phyloP scores from a whole-genome alignment of 371 early-diverging fungal genomes.

The Syncephalis fuscata region DNA sequence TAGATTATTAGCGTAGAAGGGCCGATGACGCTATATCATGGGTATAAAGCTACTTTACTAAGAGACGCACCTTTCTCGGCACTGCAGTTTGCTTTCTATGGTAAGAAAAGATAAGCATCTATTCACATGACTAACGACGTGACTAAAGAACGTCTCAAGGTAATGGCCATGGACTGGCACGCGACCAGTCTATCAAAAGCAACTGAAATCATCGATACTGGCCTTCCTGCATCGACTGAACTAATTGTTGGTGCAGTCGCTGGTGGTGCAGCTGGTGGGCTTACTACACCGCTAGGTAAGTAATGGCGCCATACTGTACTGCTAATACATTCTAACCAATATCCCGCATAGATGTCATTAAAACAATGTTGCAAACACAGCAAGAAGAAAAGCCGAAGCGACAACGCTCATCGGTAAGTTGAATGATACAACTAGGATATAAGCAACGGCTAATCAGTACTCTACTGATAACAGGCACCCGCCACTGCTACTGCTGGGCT shows the following conservation, averaged over 20 bases:
- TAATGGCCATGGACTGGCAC: constrained; percentile 14
- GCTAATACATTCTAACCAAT: background rate
- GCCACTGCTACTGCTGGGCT: background rate
- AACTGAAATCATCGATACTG: background rate
- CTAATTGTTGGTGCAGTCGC: constrained; percentile 39
- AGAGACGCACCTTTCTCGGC: constrained; percentile 59
- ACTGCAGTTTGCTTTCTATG: constrained; percentile 54
- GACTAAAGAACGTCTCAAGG: constrained; percentile 15
- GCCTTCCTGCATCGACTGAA: constrained; percentile 12
- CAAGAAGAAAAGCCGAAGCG: constrained; percentile 8
- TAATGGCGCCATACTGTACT: background rate
- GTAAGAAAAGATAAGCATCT: constrained; percentile 16
- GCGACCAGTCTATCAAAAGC: background rate
- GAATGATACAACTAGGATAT: background rate
- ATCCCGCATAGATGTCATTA: constrained; percentile 30
- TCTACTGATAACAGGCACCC: background rate
- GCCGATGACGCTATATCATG: constrained; percentile 38
- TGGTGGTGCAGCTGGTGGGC: constrained; percentile 47
- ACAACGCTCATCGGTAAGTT: constrained; percentile 9
- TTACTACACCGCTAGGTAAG: constrained; percentile 35
- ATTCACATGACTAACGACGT: background rate
- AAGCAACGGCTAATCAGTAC: background rate
- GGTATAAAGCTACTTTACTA: constrained; percentile 42
- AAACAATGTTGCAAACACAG: constrained; percentile 48
- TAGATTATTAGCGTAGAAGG: constrained; percentile 50